Conservation (phyloP, 2,329 filamentous ascomycete genomes). For the Dothistroma pini region DNA sequence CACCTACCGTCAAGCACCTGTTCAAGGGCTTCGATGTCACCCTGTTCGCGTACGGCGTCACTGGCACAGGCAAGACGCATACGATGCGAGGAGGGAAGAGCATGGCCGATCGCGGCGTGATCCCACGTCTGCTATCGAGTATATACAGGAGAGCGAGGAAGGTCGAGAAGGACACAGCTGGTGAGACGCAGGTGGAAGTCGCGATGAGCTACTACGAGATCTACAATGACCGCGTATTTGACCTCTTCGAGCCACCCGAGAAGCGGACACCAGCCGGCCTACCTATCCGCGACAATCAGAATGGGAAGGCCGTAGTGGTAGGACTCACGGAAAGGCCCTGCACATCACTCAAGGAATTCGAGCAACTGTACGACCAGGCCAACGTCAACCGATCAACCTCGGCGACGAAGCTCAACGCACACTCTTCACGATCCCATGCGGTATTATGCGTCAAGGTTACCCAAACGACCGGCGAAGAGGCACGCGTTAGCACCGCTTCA, state of each 20-base stretch:
- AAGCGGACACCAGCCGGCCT: conserved; percentile 80
- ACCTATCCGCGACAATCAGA: conserved; percentile 86
- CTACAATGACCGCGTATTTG: conserved; percentile 93
- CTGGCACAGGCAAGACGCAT: conserved; percentile 95
- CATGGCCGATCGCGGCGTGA: conserved; percentile 66
- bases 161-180: conserved; percentile 48
- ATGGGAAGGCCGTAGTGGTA: conserved; percentile 90
- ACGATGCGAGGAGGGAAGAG: conserved; percentile 69
- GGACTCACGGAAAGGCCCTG: conserved; percentile 82
- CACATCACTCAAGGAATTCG: conserved; percentile 78
- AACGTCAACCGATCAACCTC: conserved; percentile 82
- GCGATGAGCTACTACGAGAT: conserved; percentile 78
- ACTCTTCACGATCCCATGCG: conserved; percentile 94
- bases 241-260: conserved; percentile 80
- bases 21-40: conserved; percentile 99
- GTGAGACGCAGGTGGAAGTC: conserved; percentile 69
- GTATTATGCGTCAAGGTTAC: conserved; percentile 87
- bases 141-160: conserved; percentile 66
- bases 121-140: conserved; percentile 51
- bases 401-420: conserved; percentile 96
- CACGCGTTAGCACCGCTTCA: conserved; percentile 76
- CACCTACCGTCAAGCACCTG: conserved; percentile 84
- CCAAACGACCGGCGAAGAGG: conserved; percentile 65
- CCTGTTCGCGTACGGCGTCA: conserved; percentile 93
- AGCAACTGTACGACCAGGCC: conserved; percentile 82